These are phyloP conservation scores for Didymella glomerata DNA, from an alignment of 2,329 filamentous ascomycete species.

Conservation along the genomic window DNA sequence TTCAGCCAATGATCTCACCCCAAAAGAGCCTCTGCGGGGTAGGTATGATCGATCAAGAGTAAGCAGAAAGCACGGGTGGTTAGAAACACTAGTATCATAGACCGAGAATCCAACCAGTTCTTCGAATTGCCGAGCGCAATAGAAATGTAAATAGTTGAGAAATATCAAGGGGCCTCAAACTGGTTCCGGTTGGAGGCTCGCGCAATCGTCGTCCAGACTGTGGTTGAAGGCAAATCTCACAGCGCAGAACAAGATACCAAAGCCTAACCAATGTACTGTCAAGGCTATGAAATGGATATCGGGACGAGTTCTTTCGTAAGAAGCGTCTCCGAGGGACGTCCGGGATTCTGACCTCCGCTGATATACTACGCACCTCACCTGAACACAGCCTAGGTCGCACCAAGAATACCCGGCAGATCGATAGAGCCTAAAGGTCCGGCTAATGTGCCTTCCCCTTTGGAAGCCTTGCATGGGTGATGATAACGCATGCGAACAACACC, in stretches of 20 bases:
- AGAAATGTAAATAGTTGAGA: too few species aligned
- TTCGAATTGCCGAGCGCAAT: not conserved
- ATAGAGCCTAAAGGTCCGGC: not conserved
- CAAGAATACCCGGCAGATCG: not conserved
- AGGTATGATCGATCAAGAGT: not conserved
- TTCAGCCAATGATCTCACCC: not conserved
- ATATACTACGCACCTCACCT: not conserved
- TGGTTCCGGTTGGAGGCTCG: not conserved
- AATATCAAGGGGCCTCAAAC: not conserved
- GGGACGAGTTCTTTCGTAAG: not conserved
- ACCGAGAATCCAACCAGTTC: not conserved
- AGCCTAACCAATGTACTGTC: too few species aligned
- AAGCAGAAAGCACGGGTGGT: not conserved
- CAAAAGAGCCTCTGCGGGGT: not conserved
- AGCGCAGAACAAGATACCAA: not conserved
- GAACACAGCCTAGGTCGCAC: not conserved
- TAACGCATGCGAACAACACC: not conserved
- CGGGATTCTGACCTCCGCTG: not conserved
- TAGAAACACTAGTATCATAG: not conserved
- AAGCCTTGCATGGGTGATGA: not conserved
- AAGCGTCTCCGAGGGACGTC: not conserved
- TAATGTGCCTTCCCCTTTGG: not conserved
- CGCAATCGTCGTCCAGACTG: not conserved
- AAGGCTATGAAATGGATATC: too few species aligned
- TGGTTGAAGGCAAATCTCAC: not conserved